Evolutionary conservation across 306 rosid species (phyloP).

Genomic region (Malus domestica): ASM211411v1 NC_041801.1:8696001-8696500

Average conservation of each 20-base stretch:
- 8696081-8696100: not conserved
- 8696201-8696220: not conserved
- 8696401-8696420: not conserved
- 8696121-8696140: not conserved
- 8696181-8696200: not conserved
- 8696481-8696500: not conserved
- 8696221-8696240: not conserved
- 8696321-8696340: not conserved
- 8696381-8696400: not conserved
- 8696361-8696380: not conserved
- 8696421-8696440: not conserved
- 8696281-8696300: not conserved
- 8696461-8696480: not conserved
- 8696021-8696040: slow-evolving; percentile 94
- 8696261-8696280: not conserved
- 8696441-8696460: not conserved
- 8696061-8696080: not conserved
- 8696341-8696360: not conserved
- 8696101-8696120: not conserved
- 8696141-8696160: not conserved
- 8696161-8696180: not conserved
- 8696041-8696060: slow-evolving; percentile 53
- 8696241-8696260: not conserved
- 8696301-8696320: not conserved
- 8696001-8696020: slow-evolving; percentile 81